Evolutionary conservation across 2,329 filamentous ascomycete species (phyloP).

Genomic region (Pseudogymnoascus sp.): DNA sequence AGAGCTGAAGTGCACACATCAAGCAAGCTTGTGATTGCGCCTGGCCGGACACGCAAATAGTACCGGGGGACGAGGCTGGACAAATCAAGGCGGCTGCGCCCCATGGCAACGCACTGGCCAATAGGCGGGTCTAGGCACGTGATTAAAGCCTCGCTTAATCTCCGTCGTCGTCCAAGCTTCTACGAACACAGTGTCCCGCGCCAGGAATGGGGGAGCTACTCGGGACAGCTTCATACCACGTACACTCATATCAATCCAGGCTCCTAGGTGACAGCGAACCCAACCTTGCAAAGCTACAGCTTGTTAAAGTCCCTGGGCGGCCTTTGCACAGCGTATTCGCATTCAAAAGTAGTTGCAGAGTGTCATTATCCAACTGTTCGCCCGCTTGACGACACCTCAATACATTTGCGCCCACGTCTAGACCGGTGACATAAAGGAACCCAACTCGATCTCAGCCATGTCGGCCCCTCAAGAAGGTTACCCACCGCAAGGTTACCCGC

Average conservation of each 20-base stretch:
- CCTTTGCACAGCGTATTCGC: background rate
- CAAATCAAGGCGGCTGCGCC: slow-evolving; percentile 7
- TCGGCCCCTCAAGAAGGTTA: slow-evolving; percentile 44
- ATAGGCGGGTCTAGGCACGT: background rate
- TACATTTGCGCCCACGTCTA: background rate
- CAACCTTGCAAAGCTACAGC: background rate
- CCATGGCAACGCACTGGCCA: background rate
- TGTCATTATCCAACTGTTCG: background rate
- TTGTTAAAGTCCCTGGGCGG: slow-evolving; percentile 5
- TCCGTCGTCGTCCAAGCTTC: background rate
- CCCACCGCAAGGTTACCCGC: slow-evolving; percentile 36
- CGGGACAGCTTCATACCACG: slow-evolving; percentile 1
- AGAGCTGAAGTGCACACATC: background rate
- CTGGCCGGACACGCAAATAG: background rate
- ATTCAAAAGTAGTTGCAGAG: background rate
- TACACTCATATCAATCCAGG: background rate
- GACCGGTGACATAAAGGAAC: background rate
- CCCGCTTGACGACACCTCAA: background rate
- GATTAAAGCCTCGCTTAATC: background rate
- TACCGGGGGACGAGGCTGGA: slow-evolving; percentile 7
- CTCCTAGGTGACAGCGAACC: background rate
- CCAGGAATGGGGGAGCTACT: slow-evolving; percentile 4
- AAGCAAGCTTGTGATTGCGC: background rate
- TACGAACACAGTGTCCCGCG: slow-evolving; percentile 7
- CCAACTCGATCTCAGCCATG: slow-evolving; percentile 29